A percentile compares a stretch with the other conserved stretches of the same genome.
Conservation (phyloP, 768 basidiomycete species). For the Serendipita vermifera region DNA sequence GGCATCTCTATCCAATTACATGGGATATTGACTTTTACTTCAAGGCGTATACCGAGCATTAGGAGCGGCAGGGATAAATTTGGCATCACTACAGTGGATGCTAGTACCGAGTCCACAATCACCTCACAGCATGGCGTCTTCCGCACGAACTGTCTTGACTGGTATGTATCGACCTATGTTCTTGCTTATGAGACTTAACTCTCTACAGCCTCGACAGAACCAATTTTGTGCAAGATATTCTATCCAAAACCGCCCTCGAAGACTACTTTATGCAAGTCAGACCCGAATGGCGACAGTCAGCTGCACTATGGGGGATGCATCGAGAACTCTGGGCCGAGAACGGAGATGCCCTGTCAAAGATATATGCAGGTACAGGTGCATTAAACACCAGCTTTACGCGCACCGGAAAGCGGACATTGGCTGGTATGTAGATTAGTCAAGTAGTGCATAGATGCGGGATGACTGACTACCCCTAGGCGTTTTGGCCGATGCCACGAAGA, state of each 20-base stretch:
- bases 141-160: slow-evolving; percentile 90
- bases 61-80: slow-evolving; percentile 57
- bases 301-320: slow-evolving; percentile 70
- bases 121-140: slow-evolving; percentile 89
- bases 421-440: slow-evolving; percentile 40
- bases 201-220: slow-evolving; percentile 79
- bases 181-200: slow-evolving; percentile 8
- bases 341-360: slow-evolving; percentile 81
- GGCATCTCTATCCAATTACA: not conserved
- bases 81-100: slow-evolving; percentile 75
- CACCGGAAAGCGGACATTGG: slow-evolving; percentile 86
- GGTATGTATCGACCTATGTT: slow-evolving; percentile 35
- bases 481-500: slow-evolving; percentile 92
- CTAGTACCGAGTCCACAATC: slow-evolving; percentile 50
- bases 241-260: slow-evolving; percentile 70
- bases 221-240: slow-evolving; percentile 92
- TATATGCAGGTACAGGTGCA: slow-evolving; percentile 75
- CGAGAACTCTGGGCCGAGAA: slow-evolving; percentile 96
- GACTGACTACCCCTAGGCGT: slow-evolving; percentile 39
- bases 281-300: slow-evolving; percentile 58
- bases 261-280: slow-evolving; percentile 70
- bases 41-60: slow-evolving; percentile 48
- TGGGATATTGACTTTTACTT: slow-evolving; percentile 5
- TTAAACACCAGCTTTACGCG: slow-evolving; percentile 94
- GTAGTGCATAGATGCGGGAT: slow-evolving; percentile 6